Evolutionary conservation across 352 stramenopile species (phyloP).

Genomic region (Phytopythium montanum): DNA sequence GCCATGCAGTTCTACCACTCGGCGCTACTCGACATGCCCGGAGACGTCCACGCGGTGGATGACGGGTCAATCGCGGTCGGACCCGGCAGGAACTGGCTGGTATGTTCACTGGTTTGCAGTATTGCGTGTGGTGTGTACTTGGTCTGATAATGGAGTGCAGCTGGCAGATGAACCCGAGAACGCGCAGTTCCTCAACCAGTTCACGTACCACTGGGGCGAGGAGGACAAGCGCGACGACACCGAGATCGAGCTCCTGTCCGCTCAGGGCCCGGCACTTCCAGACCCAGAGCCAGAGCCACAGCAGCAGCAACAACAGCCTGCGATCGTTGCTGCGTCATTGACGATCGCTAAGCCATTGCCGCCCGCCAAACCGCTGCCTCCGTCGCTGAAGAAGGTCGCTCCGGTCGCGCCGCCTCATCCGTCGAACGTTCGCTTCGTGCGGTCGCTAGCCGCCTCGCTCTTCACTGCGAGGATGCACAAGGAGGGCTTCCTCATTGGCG

Average conservation of each 20-base stretch:
- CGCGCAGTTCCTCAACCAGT: slow-evolving; percentile 23
- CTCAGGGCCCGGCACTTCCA: neutral
- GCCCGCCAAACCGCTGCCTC: too few relatives aligned
- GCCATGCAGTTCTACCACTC: slow-evolving; percentile 64
- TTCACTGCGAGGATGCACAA: too few relatives aligned
- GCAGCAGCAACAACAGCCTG: too few relatives aligned
- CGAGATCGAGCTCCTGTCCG: slow-evolving; percentile 3
- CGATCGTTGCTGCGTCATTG: too few relatives aligned
- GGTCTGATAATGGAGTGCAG: slow-evolving; percentile 8
- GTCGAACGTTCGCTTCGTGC: too few relatives aligned
- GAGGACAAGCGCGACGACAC: neutral
- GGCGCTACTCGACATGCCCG: slow-evolving; percentile 30
- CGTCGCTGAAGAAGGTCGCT: too few relatives aligned
- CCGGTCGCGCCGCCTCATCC: too few relatives aligned
- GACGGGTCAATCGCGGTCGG: slow-evolving; percentile 35
- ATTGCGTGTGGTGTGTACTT: too few relatives aligned
- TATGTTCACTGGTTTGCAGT: slow-evolving; percentile 13
- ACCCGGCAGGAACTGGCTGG: slow-evolving; percentile 48
- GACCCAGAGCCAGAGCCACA: too few relatives aligned
- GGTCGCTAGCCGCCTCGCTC: too few relatives aligned
- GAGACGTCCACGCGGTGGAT: slow-evolving; percentile 16
- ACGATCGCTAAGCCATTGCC: too few relatives aligned
- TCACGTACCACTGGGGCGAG: slow-evolving; percentile 21
- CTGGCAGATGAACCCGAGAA: slow-evolving; percentile 35
- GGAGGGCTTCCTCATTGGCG: too few relatives aligned